Conservation (phyloP, 768 basidiomycete genomes). For the Lentinula detonsa region DNA sequence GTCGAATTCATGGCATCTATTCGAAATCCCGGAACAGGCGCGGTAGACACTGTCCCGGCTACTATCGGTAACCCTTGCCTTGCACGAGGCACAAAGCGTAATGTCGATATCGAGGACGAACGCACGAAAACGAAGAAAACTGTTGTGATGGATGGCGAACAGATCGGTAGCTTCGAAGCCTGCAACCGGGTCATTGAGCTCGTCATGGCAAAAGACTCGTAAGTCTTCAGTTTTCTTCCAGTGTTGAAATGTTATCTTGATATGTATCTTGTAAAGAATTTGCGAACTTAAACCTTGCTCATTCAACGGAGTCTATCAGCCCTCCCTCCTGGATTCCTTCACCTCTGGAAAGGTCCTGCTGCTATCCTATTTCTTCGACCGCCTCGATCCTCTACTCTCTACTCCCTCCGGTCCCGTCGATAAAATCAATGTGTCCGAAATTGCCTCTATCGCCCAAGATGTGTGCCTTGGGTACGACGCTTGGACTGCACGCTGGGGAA, state of each 20-base stretch:
- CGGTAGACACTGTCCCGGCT: slow-evolving; percentile 5
- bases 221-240: slow-evolving; percentile 25
- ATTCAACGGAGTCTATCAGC: slow-evolving; percentile 97
- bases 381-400: slow-evolving; percentile 70
- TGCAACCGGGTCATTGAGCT: slow-evolving; percentile 82
- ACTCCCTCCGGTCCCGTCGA: slow-evolving; percentile 13
- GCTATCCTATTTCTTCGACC: slow-evolving; percentile 98
- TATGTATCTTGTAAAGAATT: slow-evolving; percentile 36
- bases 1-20: slow-evolving; percentile 79
- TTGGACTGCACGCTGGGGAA: slow-evolving; percentile 51
- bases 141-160: slow-evolving; percentile 83
- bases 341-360: slow-evolving; percentile 78
- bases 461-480: slow-evolving; percentile 66
- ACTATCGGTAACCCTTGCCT: slow-evolving; percentile 79
- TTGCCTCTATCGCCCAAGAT: slow-evolving; percentile 57
- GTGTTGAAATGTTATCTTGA: not conserved
- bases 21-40: slow-evolving; percentile 14
- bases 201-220: slow-evolving; percentile 94
- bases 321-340: slow-evolving; percentile 85
- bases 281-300: slow-evolving; percentile 94
- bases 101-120: slow-evolving; percentile 58
- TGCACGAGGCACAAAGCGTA: slow-evolving; percentile 53
- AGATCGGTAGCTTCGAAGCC: slow-evolving; percentile 77
- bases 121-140: slow-evolving; percentile 34
- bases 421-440: slow-evolving; percentile 43